phyloP scores from a whole-genome alignment of 106 monocot species.

The Posidonia australis region DNA sequence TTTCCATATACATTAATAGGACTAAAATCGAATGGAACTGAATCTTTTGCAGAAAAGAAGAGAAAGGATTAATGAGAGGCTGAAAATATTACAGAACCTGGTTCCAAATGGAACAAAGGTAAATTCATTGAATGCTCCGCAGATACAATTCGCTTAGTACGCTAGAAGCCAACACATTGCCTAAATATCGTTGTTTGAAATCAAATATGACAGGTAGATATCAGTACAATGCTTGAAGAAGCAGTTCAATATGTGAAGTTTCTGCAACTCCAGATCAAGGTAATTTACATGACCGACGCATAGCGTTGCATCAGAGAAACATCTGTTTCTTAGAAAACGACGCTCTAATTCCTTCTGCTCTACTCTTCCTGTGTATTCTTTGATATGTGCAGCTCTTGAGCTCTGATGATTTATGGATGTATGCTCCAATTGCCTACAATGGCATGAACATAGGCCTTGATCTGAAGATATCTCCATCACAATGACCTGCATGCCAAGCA shows the following conservation, averaged over 20 bases:
- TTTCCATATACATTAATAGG: too few species aligned
- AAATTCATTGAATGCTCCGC: too few species aligned
- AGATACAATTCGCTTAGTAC: too few species aligned
- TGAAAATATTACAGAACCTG: slow-evolving; percentile 53
- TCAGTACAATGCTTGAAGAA: slow-evolving; percentile 94
- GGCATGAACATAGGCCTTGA: slow-evolving; percentile 16
- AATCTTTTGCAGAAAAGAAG: slow-evolving; percentile 56
- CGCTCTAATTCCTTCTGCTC: background rate
- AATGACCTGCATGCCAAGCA: background rate
- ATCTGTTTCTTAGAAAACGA: background rate
- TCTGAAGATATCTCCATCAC: slow-evolving; percentile 6
- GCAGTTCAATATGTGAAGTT: slow-evolving; percentile 89
- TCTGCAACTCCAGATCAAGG: slow-evolving; percentile 92
- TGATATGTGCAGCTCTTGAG: slow-evolving; percentile 12
- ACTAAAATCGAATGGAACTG: too few species aligned
- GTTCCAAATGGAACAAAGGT: slow-evolving; percentile 89
- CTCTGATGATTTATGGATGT: slow-evolving; percentile 23
- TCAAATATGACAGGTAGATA: slow-evolving; percentile 47
- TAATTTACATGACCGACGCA: slow-evolving; percentile 7
- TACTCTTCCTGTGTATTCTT: background rate
- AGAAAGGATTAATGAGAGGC: slow-evolving; percentile 77
- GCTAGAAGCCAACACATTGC: too few species aligned
- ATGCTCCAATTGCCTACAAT: slow-evolving; percentile 22
- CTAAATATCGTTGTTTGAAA: background rate
- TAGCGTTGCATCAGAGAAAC: too few species aligned